phyloP scores from a whole-genome alignment of 73 alveolate species.

The Paramecium octaurelia region DNA sequence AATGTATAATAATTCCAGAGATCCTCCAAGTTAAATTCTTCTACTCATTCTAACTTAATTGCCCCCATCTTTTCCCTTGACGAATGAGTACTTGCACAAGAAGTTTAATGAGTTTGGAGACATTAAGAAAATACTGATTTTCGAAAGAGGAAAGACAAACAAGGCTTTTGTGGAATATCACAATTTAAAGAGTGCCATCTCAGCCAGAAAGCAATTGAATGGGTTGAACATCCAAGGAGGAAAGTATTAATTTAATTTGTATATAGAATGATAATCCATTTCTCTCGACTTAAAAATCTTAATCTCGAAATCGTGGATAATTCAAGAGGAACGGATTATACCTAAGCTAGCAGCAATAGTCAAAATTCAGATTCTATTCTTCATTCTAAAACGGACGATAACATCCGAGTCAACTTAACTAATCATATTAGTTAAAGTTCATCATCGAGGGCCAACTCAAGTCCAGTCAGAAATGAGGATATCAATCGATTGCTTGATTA shows the following conservation, averaged over 20 bases:
- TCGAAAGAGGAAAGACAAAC: constrained; percentile 44
- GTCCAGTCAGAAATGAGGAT: constrained; percentile 17
- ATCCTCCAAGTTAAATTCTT: constrained; percentile 51
- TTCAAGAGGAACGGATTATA: constrained; percentile 49
- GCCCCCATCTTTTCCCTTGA: constrained; percentile 5
- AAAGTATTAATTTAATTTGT: neutral
- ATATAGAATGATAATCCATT: neutral
- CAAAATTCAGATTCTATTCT: constrained; percentile 13
- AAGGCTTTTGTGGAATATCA: constrained; percentile 27
- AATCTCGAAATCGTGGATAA: constrained; percentile 31
- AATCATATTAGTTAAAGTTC: neutral
- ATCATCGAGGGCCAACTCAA: neutral
- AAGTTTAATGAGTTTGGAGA: constrained; percentile 22
- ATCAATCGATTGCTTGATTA: neutral
- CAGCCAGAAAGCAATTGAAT: neutral
- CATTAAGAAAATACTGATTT: neutral
- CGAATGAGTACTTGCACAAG: neutral
- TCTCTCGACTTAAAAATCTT: constrained; percentile 16
- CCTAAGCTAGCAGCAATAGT: constrained; percentile 11
- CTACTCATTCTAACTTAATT: neutral
- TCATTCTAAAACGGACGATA: neutral
- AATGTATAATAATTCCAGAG: neutral
- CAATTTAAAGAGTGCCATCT: neutral
- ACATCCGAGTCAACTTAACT: constrained; percentile 1
- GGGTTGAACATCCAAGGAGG: neutral